Conservation (phyloP, 2,329 filamentous ascomycete genomes). For the Alternaria atra region DNA sequence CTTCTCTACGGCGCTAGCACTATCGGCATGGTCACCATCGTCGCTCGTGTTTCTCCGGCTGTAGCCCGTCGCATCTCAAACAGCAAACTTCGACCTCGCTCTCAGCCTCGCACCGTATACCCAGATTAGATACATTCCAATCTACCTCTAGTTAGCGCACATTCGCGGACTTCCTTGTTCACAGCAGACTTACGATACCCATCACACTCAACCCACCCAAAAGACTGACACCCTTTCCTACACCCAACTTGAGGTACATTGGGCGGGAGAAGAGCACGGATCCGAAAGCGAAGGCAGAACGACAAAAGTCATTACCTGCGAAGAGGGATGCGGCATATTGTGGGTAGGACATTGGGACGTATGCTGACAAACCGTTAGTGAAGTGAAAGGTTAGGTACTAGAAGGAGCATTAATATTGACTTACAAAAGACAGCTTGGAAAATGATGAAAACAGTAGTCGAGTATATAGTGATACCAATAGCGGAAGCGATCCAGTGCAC, state of each 20-base stretch:
- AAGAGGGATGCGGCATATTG: slow-evolving; percentile 60
- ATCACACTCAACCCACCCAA: slow-evolving; percentile 44
- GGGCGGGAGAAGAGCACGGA: slow-evolving; percentile 69
- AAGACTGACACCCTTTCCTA: slow-evolving; percentile 65
- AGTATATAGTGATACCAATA: slow-evolving; percentile 62
- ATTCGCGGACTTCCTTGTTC: accelerated
- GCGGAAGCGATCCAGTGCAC: slow-evolving; percentile 67
- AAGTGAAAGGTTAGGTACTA: not conserved
- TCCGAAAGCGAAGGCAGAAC: slow-evolving; percentile 65
- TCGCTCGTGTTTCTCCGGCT: not conserved
- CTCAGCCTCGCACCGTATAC: not conserved
- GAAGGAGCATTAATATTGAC: not conserved
- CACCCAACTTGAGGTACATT: slow-evolving; percentile 67
- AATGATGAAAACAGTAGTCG: slow-evolving; percentile 53
- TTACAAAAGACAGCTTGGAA: slow-evolving; percentile 63
- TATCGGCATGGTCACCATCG: not conserved
- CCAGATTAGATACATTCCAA: not conserved
- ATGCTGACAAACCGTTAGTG: slow-evolving; percentile 40
- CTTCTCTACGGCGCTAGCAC: too few relatives aligned
- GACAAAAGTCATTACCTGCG: slow-evolving; percentile 70
- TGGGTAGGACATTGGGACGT: slow-evolving; percentile 71
- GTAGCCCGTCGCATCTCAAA: not conserved
- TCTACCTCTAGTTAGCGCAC: not conserved
- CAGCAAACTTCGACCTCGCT: slow-evolving; percentile 1
- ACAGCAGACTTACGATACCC: not conserved